These are phyloP conservation scores for Lathyrus oleraceus DNA, from an alignment of 306 rosid species.

Conservation along the genomic window DNA sequence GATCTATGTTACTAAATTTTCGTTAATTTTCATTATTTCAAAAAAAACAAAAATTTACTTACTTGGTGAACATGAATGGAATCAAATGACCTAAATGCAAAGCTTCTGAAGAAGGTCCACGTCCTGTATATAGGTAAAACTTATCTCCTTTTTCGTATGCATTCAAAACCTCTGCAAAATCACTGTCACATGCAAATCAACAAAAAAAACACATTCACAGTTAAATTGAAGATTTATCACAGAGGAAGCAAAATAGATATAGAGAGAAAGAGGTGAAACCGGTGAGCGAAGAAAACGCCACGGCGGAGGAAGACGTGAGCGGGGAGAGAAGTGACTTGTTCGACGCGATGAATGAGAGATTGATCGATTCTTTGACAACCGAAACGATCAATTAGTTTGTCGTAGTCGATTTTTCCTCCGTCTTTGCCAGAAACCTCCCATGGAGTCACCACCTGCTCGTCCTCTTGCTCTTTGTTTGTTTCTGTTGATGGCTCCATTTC, in stretches of 20 bases:
- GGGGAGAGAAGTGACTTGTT: conserved; percentile 65
- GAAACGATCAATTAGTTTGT: conserved; percentile 86
- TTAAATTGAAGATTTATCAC: background rate
- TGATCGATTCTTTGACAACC: conserved; percentile 79
- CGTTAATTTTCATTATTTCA: too few species aligned
- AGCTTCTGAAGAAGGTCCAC: conserved; percentile 94
- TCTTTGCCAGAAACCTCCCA: conserved; percentile 83
- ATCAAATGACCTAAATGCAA: conserved; percentile 89
- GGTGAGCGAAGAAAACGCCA: conserved; percentile 92
- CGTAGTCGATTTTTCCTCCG: conserved; percentile 82
- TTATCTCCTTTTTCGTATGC: conserved; percentile 74
- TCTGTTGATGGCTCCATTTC: background rate
- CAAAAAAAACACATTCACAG: background rate
- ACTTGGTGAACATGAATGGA: conserved; percentile 95
- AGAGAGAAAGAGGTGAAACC: conserved; percentile 35
- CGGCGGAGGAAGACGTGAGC: conserved; percentile 91
- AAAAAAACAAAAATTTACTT: conserved; percentile 19
- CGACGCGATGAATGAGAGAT: conserved; percentile 57
- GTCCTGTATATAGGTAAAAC: conserved; percentile 86
- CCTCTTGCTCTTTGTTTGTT: conserved; percentile 16
- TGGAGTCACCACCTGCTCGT: conserved; percentile 72
- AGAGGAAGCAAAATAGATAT: background rate
- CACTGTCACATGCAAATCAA: conserved; percentile 41
- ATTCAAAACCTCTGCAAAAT: conserved; percentile 71
- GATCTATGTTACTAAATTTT: background rate